A percentile compares a stretch with the other conserved stretches of the same genome.
Evolutionary conservation across 2,329 filamentous ascomycete genomes (phyloP).

Genomic region (Colletotrichum sp.): DNA sequence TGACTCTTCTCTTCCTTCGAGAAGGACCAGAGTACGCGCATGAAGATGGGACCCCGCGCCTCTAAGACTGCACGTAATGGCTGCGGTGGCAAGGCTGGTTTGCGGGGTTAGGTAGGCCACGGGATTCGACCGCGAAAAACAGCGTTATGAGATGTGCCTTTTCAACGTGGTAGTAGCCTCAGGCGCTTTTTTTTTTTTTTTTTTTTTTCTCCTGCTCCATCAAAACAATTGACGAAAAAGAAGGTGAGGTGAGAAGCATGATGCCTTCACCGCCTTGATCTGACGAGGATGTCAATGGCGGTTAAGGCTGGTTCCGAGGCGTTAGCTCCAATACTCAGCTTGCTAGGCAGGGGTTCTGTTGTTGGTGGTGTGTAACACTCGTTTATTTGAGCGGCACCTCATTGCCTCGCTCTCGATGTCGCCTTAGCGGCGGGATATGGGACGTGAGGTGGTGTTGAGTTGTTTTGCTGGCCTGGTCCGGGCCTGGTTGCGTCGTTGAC

Average conservation of each 20-base stretch:
- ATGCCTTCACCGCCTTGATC: constrained; percentile 3
- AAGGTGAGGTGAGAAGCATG: background rate
- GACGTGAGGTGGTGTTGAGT: background rate
- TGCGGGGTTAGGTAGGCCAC: background rate
- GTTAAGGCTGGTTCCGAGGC: background rate
- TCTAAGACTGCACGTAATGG: constrained; percentile 11
- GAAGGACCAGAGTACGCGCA: background rate
- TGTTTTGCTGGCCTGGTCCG: background rate
- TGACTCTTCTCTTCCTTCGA: background rate
- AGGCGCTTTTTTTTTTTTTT: background rate
- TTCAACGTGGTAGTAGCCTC: background rate
- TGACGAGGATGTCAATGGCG: background rate
- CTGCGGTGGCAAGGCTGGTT: background rate
- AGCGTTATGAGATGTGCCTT: background rate
- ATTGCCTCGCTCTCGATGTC: background rate
- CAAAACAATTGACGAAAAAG: background rate
- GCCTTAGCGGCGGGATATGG: background rate
- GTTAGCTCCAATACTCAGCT: background rate
- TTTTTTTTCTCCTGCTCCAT: background rate
- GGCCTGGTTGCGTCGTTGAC: background rate
- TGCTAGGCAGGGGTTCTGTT: background rate
- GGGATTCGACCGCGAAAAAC: background rate
- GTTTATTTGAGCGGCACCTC: background rate
- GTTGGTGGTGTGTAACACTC: background rate
- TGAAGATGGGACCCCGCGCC: background rate